Evolutionary conservation across 345 rosid species (phyloP), one percentile per base, ranked within the genome.

Genomic region (Adansonia digitata): DNA sequence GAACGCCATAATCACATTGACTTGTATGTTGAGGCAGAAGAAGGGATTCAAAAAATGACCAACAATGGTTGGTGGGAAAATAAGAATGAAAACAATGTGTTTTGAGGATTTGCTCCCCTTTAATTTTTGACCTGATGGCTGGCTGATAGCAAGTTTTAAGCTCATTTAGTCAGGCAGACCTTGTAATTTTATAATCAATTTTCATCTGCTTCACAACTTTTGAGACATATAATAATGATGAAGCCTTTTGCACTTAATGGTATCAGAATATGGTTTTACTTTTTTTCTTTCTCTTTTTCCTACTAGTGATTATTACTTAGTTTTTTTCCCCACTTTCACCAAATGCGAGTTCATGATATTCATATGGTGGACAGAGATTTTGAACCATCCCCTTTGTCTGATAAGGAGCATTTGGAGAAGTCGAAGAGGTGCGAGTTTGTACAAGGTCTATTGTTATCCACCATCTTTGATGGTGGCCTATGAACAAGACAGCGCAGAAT

Each of bases 381-480:
- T 69, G 77, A 71, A 2, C 42, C 48, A 3, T 13, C 88, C 45
- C 84, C 88, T 61, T 75, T 87, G 57, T 83, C 87, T 4, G 88
- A 87, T 73, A 77, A 83, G 78, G 89, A 87, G 61, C 81, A 81
- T 24, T 56, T 72, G 74, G 97, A 89, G 88, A 88, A 86, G 84
- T 82, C 85, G 27, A 85, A 80, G 52, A 89, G 85, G 79, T 81
- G 92, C 62, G 82, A 84, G 74, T 92, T 85, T 81, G 90, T 89
- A 77, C 93, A 84, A 85, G 89, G 86, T 77, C 72, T 92, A 31
- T 57, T 89, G 63, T 76, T 84, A 56, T 90, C 97, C 72, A 85
- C 90, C 69, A 81, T 90, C 77, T 73, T 89, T 27, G 86, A 77
- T 67, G 84, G 84, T 43, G 78, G 34, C 77, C 74, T 77, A 37